These are phyloP conservation scores for Rhodomyrtus psidioides DNA, from an alignment of 441 rosid genomes.

Conservation along the genomic window DNA sequence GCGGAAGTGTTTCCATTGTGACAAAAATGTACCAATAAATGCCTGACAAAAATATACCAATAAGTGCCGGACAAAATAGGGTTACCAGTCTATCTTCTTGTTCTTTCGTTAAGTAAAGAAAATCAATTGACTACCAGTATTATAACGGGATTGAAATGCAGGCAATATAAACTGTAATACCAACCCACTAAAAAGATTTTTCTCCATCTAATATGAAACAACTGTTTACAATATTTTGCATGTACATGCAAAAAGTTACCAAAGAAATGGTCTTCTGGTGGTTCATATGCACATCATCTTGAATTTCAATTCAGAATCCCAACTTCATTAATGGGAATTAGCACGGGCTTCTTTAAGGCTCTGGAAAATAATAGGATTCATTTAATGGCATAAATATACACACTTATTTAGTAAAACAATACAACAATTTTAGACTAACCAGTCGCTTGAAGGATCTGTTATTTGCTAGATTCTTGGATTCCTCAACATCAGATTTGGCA, in stretches of 20 bases:
- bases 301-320: not conserved
- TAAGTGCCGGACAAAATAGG: not conserved
- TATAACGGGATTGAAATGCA: not conserved
- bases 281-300: not conserved
- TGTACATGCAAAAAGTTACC: not conserved
- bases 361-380: slow-evolving; percentile 20
- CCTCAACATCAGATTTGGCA: slow-evolving; percentile 69
- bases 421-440: slow-evolving; percentile 33
- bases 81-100: not conserved
- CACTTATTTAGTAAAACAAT: not conserved
- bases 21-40: not conserved
- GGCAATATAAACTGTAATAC: not conserved
- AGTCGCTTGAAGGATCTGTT: slow-evolving; percentile 78
- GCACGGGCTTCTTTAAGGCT: slow-evolving; percentile 47
- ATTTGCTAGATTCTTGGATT: slow-evolving; percentile 46
- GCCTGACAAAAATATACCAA: not conserved
- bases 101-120: not conserved
- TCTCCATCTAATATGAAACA: not conserved
- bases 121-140: not conserved
- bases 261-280: not conserved
- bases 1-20: not conserved
- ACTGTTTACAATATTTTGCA: not conserved
- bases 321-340: slow-evolving; percentile 31
- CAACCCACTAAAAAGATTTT: not conserved
- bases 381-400: not conserved